Percentiles rank a stretch among this genome's conserved stretches.
These are phyloP conservation scores for Suillus subalutaceus DNA, from an alignment of 768 basidiomycete genomes.

Conservation along the genomic window DNA sequence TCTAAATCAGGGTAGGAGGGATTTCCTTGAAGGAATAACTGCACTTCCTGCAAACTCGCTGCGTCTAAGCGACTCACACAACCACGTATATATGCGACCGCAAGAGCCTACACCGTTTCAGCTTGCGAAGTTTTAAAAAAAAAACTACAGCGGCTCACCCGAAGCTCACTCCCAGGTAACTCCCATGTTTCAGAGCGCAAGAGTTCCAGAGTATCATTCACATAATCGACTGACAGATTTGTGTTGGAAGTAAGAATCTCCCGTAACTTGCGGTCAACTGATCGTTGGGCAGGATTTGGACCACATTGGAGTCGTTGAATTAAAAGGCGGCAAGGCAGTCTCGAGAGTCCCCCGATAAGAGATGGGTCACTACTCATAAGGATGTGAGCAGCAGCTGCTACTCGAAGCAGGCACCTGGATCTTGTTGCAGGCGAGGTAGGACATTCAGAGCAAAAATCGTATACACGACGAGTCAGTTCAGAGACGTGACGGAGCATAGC, in stretches of 20 bases:
- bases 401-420: slow-evolving; percentile 41
- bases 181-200: slow-evolving; percentile 44
- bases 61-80: slow-evolving; percentile 33
- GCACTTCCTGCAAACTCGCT: slow-evolving; percentile 25
- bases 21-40: slow-evolving; percentile 23
- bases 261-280: background rate
- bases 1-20: slow-evolving; percentile 18
- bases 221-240: slow-evolving; percentile 7
- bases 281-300: slow-evolving; percentile 29
- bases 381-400: slow-evolving; percentile 38
- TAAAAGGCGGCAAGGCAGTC: slow-evolving; percentile 42
- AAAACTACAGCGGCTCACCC: slow-evolving; percentile 28
- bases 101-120: slow-evolving; percentile 19
- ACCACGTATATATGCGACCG: slow-evolving; percentile 33
- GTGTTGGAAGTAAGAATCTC: background rate
- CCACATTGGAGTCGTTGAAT: slow-evolving; percentile 49
- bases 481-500: slow-evolving; percentile 49
- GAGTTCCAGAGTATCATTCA: slow-evolving; percentile 36
- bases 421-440: slow-evolving; percentile 36
- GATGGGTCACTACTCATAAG: slow-evolving; percentile 25
- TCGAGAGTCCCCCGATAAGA: slow-evolving; percentile 28
- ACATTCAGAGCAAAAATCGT: slow-evolving; percentile 47
- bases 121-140: background rate
- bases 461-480: slow-evolving; percentile 41
- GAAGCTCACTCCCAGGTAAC: slow-evolving; percentile 31